These are phyloP conservation scores for Cornus suecica DNA, from an alignment of 148 eudicot species.

Conservation along the genomic window DNA sequence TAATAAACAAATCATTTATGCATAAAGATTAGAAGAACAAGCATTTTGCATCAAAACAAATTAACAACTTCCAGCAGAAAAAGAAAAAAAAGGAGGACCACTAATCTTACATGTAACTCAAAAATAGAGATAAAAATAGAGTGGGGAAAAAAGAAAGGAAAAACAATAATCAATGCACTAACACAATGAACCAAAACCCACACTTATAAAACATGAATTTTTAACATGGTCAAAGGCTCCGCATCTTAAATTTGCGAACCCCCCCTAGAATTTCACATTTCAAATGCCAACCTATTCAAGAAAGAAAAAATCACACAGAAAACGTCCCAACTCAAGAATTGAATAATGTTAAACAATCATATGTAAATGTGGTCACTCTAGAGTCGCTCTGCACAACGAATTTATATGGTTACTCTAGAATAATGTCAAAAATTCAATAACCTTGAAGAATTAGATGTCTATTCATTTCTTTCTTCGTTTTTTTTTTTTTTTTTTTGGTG, in stretches of 20 bases:
- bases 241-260: neutral
- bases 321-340: neutral
- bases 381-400: neutral
- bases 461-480: too few relatives aligned
- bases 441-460: too few relatives aligned
- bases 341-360: neutral
- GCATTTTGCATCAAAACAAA: neutral
- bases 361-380: neutral
- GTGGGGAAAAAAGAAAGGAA: slow-evolving; percentile 1
- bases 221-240: neutral
- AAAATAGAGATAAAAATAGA: too few relatives aligned
- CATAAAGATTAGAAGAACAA: neutral
- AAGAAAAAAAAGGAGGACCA: too few relatives aligned
- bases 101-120: too few relatives aligned
- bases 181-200: neutral
- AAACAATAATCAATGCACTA: slow-evolving; percentile 10
- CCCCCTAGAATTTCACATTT: neutral
- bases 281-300: neutral
- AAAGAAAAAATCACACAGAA: neutral
- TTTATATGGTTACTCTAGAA: neutral
- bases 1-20: neutral
- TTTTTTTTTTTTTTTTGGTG: too few relatives aligned
- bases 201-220: neutral
- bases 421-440: too few relatives aligned
- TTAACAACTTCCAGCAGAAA: neutral